A percentile compares a stretch with the other conserved stretches of the same genome.
phyloP scores from a whole-genome alignment of 495 filamentous ascomycete species.

The Cercophora newfieldiana region DNA sequence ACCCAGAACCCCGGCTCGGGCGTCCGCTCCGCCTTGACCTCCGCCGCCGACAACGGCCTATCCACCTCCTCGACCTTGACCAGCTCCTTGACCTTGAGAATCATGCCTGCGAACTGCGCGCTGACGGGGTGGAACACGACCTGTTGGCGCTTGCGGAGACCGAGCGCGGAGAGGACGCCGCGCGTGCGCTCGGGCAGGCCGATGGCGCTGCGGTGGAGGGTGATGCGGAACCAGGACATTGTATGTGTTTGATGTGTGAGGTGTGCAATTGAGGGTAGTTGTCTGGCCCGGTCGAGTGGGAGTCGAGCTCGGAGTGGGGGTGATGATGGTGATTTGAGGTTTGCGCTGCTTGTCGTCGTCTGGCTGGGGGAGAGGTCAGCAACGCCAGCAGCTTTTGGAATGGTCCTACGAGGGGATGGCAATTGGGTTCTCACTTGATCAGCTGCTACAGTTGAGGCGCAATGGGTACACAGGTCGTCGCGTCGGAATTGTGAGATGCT shows the following conservation, averaged over 20 bases:
- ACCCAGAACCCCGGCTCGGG: constrained; percentile 85
- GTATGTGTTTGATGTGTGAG: constrained; percentile 23
- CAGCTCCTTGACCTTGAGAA: constrained; percentile 97
- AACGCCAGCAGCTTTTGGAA: neutral
- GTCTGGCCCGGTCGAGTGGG: neutral
- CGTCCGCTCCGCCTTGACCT: constrained; percentile 71
- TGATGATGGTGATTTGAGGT: neutral
- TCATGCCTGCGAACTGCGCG: constrained; percentile 83
- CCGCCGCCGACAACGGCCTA: constrained; percentile 61
- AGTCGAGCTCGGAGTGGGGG: neutral
- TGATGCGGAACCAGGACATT: constrained; percentile 95
- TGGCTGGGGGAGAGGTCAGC: neutral
- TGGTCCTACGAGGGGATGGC: neutral
- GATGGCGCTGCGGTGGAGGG: constrained; percentile 88
- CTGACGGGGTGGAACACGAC: constrained; percentile 92
- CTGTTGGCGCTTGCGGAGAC: constrained; percentile 80
- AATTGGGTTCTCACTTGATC: neutral
- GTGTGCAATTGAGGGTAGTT: neutral
- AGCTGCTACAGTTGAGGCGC: neutral
- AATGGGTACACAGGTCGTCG: neutral
- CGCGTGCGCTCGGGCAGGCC: constrained; percentile 80
- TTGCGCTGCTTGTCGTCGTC: neutral
- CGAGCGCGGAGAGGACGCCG: constrained; percentile 85
- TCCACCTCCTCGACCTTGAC: constrained; percentile 85
- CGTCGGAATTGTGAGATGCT: neutral